Evolutionary conservation across 352 stramenopile species (phyloP).

Genomic region (Globisporangium acanthophoron): DNA sequence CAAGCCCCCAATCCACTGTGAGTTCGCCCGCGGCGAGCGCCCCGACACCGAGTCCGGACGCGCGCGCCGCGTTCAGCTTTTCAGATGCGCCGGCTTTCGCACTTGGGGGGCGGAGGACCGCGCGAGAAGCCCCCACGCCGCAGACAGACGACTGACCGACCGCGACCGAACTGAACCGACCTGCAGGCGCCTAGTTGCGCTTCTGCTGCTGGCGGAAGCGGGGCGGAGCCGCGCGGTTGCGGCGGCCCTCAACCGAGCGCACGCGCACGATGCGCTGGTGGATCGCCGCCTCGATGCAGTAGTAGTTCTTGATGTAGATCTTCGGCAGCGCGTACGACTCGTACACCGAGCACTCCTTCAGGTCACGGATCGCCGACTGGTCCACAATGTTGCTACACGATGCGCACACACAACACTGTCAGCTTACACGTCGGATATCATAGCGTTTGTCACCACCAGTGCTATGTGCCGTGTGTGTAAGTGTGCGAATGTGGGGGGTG

Average conservation of each 20-base stretch:
- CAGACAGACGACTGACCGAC: too few species aligned
- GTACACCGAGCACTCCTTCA: slow-evolving; percentile 98
- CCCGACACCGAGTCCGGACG: too few species aligned
- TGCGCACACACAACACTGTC: neutral
- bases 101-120: neutral
- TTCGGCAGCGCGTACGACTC: slow-evolving; percentile 99
- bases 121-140: neutral
- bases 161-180: too few species aligned
- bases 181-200: neutral
- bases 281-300: slow-evolving; percentile 98
- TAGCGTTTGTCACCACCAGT: too few species aligned
- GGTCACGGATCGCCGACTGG: slow-evolving; percentile 97
- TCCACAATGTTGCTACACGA: slow-evolving; percentile 95
- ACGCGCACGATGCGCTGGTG: slow-evolving; percentile 99
- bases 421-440: too few species aligned
- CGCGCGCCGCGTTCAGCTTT: neutral
- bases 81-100: neutral
- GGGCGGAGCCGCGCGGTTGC: slow-evolving; percentile 91
- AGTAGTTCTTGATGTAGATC: slow-evolving; percentile 99
- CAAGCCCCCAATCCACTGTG: neutral
- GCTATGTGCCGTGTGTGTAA: too few species aligned
- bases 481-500: too few species aligned
- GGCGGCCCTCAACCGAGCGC: slow-evolving; percentile 90
- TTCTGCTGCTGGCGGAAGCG: slow-evolving; percentile 66
- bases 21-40: too few species aligned